Evolutionary conservation across 2,329 filamentous ascomycete species (phyloP), one percentile per base, ranked within the genome.

Genomic region (Diaporthe sp.): DNA sequence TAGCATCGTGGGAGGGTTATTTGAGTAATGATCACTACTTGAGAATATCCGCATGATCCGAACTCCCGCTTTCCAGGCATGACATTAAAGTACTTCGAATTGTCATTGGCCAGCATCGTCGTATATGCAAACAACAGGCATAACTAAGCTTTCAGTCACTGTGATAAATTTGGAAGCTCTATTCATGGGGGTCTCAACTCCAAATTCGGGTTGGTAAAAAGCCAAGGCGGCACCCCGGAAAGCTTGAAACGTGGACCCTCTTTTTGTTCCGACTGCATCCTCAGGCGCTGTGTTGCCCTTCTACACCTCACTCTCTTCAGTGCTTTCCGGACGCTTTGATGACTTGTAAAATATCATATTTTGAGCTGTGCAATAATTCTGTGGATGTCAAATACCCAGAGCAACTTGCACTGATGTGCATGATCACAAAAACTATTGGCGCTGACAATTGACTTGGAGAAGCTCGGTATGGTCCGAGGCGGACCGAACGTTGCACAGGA

Each of bases 401-500:
- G 35, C n/a, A n/a, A 38, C 64, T 47, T 28, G 7, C 13, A 38
- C 35, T 13, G 47, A 40, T 4, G 4, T 50, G 19, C 33, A 13
- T 45, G 9, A 22, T 12, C 6, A 9, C 3, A 52, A 67, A 2
- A 13, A 35, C 15, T n/a, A n/a, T n/a, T 12, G 30, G 25, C 2
- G 45, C 13, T 13, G 30, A 17, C 61, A 47, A 17, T 4, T 67
- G 45, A 33, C 2, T 68, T 54, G 64, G 64, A 54, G 64, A 38
- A 67, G 45, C 30, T 67, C 64, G 64, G 45, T 67, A 38, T n/a
- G 64, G 64, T 67, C 64, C 64, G 64, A 68, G 47, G 47, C 64
- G 64, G 64, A 47, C 64, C 64, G 64, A 54, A 54, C 40, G 33
- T 45, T 35, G 19, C 30, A 40, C 47, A 22, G 17, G 22, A 68